Evolutionary conservation across 2,329 filamentous ascomycete genomes (phyloP).

Genomic region (Aciculosporium take): DNA sequence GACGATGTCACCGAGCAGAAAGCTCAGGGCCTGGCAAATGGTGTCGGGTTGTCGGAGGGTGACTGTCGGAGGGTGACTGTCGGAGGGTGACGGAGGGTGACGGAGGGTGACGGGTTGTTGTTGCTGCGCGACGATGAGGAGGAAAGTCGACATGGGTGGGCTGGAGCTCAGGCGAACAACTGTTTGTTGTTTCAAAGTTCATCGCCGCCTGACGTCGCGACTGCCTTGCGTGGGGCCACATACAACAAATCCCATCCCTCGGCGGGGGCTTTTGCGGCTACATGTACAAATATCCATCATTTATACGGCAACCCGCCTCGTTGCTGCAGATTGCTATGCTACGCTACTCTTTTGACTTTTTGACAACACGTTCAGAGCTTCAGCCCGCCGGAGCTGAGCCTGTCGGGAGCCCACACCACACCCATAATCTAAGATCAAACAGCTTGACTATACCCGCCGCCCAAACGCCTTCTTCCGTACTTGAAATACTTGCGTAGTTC

Average conservation of each 20-base stretch:
- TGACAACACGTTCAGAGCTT: neutral
- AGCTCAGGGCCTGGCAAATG: neutral
- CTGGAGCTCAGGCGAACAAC: no score
- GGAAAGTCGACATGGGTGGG: no score
- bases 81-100: no score
- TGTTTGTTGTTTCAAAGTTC: no score
- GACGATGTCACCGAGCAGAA: neutral
- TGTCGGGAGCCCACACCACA: neutral
- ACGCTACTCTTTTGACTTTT: neutral
- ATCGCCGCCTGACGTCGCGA: no score
- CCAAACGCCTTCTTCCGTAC: constrained; percentile 41
- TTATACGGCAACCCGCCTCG: neutral
- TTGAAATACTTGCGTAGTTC: constrained; percentile 72
- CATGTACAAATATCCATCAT: neutral
- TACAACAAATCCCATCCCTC: neutral
- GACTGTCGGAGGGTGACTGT: no score
- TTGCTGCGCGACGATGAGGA: neutral
- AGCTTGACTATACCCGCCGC: constrained; percentile 50
- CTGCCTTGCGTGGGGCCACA: neutral
- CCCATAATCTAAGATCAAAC: constrained; percentile 27
- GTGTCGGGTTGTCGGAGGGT: no score
- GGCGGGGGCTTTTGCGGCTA: neutral
- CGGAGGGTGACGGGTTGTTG: no score
- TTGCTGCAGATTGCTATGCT: neutral
- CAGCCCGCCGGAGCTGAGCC: neutral